These are phyloP conservation scores for Penicillium expansum DNA, from an alignment of 2,329 filamentous ascomycete species.

Conservation along the genomic window DNA sequence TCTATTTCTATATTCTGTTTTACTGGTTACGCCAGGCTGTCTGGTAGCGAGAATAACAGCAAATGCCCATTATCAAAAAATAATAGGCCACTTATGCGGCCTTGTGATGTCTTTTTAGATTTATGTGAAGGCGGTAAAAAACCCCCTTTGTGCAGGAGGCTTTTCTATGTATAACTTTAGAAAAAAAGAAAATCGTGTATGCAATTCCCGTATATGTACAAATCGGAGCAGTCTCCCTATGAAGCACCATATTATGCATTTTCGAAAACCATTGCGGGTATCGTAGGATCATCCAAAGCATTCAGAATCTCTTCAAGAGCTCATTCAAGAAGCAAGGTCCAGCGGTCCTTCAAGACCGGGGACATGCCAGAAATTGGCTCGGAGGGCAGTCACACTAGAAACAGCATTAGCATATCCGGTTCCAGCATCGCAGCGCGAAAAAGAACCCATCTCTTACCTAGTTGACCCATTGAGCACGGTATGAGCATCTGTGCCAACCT, in stretches of 20 bases:
- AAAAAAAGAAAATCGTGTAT: neutral
- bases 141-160: too few species aligned
- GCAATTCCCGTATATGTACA: constrained; percentile 7
- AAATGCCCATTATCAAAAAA: neutral
- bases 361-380: constrained; percentile 86
- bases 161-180: too few species aligned
- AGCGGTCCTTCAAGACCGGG: constrained; percentile 64
- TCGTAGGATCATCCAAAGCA: constrained; percentile 48
- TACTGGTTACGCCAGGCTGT: neutral
- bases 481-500: constrained; percentile 84
- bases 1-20: neutral
- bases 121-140: too few species aligned
- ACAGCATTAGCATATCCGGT: neutral
- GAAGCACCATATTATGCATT: constrained; percentile 4
- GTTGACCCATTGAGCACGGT: constrained; percentile 79
- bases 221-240: neutral
- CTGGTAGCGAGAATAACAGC: neutral
- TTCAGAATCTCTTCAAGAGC: neutral
- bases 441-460: constrained; percentile 54
- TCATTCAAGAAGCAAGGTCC: constrained; percentile 54
- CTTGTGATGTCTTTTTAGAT: too few species aligned
- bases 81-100: too few species aligned
- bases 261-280: constrained; percentile 26
- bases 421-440: neutral
- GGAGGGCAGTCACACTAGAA: constrained; percentile 74